Evolutionary conservation across 805 yeast species (phyloP).

Genomic region (Nakazawaea ambrosiae): DNA sequence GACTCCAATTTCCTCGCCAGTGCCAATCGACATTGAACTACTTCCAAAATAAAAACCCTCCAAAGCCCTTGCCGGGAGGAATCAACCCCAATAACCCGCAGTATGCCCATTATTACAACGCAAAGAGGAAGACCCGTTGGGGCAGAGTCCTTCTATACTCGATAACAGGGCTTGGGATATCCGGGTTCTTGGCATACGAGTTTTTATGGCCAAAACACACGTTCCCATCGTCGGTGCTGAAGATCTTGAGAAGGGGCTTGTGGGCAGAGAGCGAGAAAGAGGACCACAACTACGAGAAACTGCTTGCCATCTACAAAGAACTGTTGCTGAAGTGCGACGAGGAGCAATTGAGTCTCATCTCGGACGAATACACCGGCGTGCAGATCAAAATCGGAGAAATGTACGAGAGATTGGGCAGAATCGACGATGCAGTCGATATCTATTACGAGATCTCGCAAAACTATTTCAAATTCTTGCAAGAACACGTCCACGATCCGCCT

Average conservation of each 20-base stretch:
- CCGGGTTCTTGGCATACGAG: constrained; percentile 24
- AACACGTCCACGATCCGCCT: constrained; percentile 25
- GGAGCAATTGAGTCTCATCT: constrained; percentile 45
- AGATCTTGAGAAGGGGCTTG: constrained; percentile 62
- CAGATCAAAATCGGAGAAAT: constrained; percentile 83
- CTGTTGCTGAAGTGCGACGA: constrained; percentile 61
- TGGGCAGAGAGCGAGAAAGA: constrained; percentile 78
- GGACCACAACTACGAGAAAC: constrained; percentile 55
- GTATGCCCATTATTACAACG: constrained; percentile 13
- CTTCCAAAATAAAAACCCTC: constrained; percentile 7
- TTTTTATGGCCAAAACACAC: constrained; percentile 63
- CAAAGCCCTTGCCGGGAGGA: constrained; percentile 5
- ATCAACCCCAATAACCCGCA: constrained; percentile 12
- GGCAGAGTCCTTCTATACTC: constrained; percentile 13
- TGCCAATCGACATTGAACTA: no score
- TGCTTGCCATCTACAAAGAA: constrained; percentile 65
- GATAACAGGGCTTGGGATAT: constrained; percentile 12
- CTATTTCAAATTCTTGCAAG: constrained; percentile 46
- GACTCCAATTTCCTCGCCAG: no score
- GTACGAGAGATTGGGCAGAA: constrained; percentile 63
- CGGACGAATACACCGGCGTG: constrained; percentile 85
- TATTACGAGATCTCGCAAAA: constrained; percentile 61
- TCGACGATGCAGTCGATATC: constrained; percentile 56
- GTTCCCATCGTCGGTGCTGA: constrained; percentile 65
- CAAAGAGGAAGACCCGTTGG: constrained; percentile 14